Evolutionary conservation across 2,329 filamentous ascomycete genomes (phyloP).

Genomic region (Mollisiaceae sp.): DNA sequence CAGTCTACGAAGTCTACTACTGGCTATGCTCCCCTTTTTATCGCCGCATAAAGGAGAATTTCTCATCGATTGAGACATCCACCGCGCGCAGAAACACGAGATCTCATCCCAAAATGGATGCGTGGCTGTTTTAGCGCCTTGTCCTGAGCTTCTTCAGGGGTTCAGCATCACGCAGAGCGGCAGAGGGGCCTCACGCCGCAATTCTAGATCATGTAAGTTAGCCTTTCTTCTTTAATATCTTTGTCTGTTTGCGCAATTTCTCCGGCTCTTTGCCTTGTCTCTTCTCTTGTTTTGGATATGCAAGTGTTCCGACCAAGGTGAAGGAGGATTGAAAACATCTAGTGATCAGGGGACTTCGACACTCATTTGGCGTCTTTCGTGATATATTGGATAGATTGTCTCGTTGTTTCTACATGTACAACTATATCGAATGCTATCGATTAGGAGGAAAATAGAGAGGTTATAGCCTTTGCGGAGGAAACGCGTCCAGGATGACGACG

Average conservation of each 20-base stretch:
- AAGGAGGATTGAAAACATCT: not conserved
- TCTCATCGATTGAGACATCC: not conserved
- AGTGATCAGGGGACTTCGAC: not conserved
- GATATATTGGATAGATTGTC: not conserved
- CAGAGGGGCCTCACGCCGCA: not conserved
- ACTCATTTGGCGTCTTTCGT: not conserved
- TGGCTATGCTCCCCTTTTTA: not conserved
- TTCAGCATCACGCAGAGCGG: not conserved
- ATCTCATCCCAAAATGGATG: slow-evolving; percentile 13
- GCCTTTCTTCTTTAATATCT: not conserved
- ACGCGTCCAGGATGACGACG: slow-evolving; percentile 9
- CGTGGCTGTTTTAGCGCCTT: slow-evolving; percentile 11
- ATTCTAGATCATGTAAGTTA: not conserved
- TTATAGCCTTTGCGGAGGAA: not conserved
- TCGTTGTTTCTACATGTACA: not conserved
- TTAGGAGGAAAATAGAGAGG: not conserved
- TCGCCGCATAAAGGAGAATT: not conserved
- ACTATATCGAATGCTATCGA: not conserved
- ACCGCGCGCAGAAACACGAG: slow-evolving; percentile 14
- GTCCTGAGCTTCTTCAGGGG: slow-evolving; percentile 12
- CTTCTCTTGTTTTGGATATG: not conserved
- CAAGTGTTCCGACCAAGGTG: not conserved
- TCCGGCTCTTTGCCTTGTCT: not conserved
- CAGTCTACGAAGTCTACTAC: not conserved
- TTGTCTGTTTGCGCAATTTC: not conserved